Base-by-base conservation (phyloP, 257 asterid species). In the Nemophila menziesii region DNA sequence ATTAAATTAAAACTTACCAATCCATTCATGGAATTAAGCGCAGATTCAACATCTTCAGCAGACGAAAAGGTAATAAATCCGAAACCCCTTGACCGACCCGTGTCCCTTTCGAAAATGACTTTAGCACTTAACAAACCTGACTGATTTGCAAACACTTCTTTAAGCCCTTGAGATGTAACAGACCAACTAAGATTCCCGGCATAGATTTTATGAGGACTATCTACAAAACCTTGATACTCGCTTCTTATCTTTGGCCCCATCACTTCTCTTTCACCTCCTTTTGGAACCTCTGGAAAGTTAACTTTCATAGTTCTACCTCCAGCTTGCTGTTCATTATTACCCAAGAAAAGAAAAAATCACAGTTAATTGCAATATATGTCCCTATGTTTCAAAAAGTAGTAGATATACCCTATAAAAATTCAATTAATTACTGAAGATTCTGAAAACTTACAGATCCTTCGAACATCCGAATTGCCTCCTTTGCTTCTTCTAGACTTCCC, bases 261-360 rank as follows among this genome's bases (percentile, higher is more conserved):
- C 20, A 84, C 73, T 78, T 89, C 95, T 55, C 90, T 71, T 52
- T 84, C 98, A 21, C 94, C 94, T 4, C 96, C 96, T 56, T 74
- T 68, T 45, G 96, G 96, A 49, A 89, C 98, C 71, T 84, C 98
- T 0, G 98, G 93, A 58, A 84, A 73, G 78, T 89, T 89, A 44
- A 89, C 96, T 71, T 71, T 89, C 11, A 79, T 79, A 0, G 85
- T 68, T 21, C 98, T 78, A 8, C 93, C 93, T 49, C 96, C 98
- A 27, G 84, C 72, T 85, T 66, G 92, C 96, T 84, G 61, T 45
- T 53, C 45, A 26, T 7, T 52, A 44, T 43, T 23, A 27, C 4
- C 22, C 16, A 4, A 24, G 16, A 20, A 14, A 49, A 16, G 27
- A 24, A 26, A 18, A 26, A 34, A 33, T 16, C 43, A 24, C 7